Evolutionary conservation across 179 eudicot species (phyloP).

Genomic region (Actinidia chinensis): DNA sequence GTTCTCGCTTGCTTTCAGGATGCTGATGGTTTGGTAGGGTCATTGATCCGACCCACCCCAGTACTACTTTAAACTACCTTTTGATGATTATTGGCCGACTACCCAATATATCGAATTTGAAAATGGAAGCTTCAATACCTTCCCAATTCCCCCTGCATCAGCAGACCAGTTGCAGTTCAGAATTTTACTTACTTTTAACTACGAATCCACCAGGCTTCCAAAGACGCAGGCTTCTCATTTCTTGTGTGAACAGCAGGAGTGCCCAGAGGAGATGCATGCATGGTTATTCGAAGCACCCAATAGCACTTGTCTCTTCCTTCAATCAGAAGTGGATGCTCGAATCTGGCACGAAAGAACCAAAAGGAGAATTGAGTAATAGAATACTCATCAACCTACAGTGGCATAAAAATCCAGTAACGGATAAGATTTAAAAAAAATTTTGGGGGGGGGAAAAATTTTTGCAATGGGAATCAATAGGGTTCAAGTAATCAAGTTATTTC

Average conservation of each 20-base stretch:
- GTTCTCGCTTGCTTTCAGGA: neutral
- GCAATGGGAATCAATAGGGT: too few relatives aligned
- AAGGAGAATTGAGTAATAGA: neutral
- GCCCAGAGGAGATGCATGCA: conserved; percentile 80
- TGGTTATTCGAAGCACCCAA: conserved; percentile 86
- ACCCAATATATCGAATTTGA: neutral
- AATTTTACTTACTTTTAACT: conserved; percentile 55
- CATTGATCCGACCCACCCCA: conserved; percentile 20
- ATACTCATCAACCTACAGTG: neutral
- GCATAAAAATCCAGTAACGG: too few relatives aligned
- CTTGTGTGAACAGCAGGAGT: conserved; percentile 48
- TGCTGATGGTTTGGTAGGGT: conserved; percentile 22
- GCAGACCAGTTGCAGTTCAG: neutral
- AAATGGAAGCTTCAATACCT: neutral
- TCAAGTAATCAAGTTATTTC: too few relatives aligned
- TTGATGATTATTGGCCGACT: too few relatives aligned
- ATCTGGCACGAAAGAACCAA: conserved; percentile 35
- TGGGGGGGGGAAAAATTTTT: too few relatives aligned
- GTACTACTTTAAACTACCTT: neutral
- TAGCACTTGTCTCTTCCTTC: conserved; percentile 88
- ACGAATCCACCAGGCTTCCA: conserved; percentile 69
- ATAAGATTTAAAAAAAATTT: too few relatives aligned
- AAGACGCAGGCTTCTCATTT: conserved; percentile 53
- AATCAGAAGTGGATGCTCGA: conserved; percentile 81
- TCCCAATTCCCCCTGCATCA: neutral